Conservation (phyloP, 2,329 filamentous ascomycete genomes). For the Cercospora sp. region DNA sequence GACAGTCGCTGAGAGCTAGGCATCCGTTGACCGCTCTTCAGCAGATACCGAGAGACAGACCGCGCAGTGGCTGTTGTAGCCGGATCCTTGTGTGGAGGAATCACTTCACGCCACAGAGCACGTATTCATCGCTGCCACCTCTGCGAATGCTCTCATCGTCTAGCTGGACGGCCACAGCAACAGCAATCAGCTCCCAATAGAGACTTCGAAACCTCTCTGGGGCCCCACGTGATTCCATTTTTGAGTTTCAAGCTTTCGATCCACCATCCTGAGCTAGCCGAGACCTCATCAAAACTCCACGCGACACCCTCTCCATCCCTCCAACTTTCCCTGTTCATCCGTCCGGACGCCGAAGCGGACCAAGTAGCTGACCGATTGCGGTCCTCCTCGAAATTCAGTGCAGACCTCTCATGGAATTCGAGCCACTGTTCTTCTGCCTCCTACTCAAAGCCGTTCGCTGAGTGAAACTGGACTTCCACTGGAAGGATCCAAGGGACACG, state of each 20-base stretch:
- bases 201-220: not conserved
- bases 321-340: not conserved
- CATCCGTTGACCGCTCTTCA: not conserved
- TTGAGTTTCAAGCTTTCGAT: conserved; percentile 3
- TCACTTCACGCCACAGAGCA: not conserved
- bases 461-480: not conserved
- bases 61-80: not conserved
- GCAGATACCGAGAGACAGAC: too few relatives aligned
- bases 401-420: conserved; percentile 35
- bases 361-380: conserved; percentile 1
- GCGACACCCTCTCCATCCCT: not conserved
- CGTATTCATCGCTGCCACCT: not conserved
- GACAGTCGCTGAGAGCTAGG: not conserved
- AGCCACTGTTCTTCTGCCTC: conserved; percentile 37
- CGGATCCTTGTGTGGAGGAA: not conserved
- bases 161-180: not conserved
- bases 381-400: not conserved
- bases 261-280: conserved; percentile 6
- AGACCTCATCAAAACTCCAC: conserved; percentile 2
- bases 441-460: conserved; percentile 38
- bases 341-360: not conserved
- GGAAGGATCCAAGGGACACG: not conserved
- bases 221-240: not conserved
- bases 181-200: not conserved
- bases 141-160: too few relatives aligned